Base-by-base conservation (phyloP, 768 basidiomycete species). In the Russula ochroleuca region DNA sequence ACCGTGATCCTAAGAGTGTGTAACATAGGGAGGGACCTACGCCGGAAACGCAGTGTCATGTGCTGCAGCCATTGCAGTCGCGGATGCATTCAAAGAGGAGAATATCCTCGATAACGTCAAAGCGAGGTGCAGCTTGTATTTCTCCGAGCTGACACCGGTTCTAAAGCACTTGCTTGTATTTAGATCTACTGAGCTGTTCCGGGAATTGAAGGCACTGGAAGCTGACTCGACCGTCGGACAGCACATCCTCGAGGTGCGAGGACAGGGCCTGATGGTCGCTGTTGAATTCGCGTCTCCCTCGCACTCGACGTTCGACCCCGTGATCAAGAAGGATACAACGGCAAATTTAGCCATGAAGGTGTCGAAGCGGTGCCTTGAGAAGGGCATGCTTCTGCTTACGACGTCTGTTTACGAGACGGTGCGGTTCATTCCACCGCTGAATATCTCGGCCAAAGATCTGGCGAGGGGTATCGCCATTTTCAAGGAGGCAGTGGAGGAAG, bases 11-110 rank as follows among this genome's bases (percentile, higher is more conserved):
- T 47, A 6, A 63, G n/a, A n/a, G 7, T 1, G 35, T 19, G 3
- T 31, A 59, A 31, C 17, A 51, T 65, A 88, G 87, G 91, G 90
- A 31, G 92, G 93, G 25, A 94, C 93, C 5, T 95, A 94, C 67
- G 92, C 91, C 1, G 95, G 95, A 31, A 98, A 96, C 70, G 86
- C 92, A 0, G 92, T 98, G 0, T 80, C 90, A 0, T 98, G 95
- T 70, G 95, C 96, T 0, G 96, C 96, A 5, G 95, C 87, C 4
- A 79, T 87, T 23, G 94, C 94, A 0, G 89, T 91, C 21, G 82
- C 81, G 23, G 87, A 93, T 59, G 87, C 79, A 1, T 85, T 97
- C 73, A 76, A 79, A 57, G 85, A 90, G 66, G 93, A 95, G 69
- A 84, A 87, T n/a, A 80, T 94, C 51, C 79, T 94, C 21, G 81